These are phyloP conservation scores for Aspergillus ochraceoroseus DNA, from an alignment of 2,329 filamentous ascomycete genomes.

Conservation along the genomic window DNA sequence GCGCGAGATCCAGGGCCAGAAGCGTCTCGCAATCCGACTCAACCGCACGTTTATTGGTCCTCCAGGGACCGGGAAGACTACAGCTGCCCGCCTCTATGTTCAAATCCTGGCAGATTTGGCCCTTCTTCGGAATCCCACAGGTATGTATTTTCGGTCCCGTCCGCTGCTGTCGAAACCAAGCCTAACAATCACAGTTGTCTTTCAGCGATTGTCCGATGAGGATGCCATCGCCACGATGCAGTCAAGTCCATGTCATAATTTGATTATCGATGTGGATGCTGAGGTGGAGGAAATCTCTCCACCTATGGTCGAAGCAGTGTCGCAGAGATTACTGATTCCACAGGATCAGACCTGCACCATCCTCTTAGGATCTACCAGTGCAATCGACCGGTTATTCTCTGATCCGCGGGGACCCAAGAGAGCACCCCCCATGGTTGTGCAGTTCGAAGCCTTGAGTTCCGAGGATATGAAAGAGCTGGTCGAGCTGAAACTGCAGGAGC, in stretches of 20 bases:
- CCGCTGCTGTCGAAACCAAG: not conserved
- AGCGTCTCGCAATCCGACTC: constrained; percentile 15
- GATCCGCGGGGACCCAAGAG: constrained; percentile 11
- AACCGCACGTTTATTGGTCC: constrained; percentile 22
- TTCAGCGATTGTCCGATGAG: constrained; percentile 6
- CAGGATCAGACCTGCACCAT: constrained; percentile 17
- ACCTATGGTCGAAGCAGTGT: constrained; percentile 9
- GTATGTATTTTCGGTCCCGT: not conserved
- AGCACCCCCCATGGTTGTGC: constrained; percentile 7
- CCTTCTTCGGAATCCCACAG: constrained; percentile 14
- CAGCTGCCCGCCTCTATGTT: constrained; percentile 21
- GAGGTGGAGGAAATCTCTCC: not conserved
- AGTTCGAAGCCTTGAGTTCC: constrained; percentile 13
- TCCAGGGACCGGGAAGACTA: constrained; percentile 22
- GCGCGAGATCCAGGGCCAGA: constrained; percentile 20
- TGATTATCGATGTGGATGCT: constrained; percentile 20
- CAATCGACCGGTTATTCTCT: constrained; percentile 15
- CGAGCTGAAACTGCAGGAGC: constrained; percentile 16
- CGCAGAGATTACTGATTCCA: not conserved
- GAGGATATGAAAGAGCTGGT: constrained; percentile 19
- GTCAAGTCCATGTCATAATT: constrained; percentile 13
- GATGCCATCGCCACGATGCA: constrained; percentile 9
- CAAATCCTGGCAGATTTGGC: constrained; percentile 20
- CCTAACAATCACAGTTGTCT: constrained; percentile 9
- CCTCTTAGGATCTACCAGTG: constrained; percentile 12